Evolutionary conservation across 768 basidiomycete genomes (phyloP), one percentile per base, ranked within the genome.

Genomic region (Glaciozyma martinii): DNA sequence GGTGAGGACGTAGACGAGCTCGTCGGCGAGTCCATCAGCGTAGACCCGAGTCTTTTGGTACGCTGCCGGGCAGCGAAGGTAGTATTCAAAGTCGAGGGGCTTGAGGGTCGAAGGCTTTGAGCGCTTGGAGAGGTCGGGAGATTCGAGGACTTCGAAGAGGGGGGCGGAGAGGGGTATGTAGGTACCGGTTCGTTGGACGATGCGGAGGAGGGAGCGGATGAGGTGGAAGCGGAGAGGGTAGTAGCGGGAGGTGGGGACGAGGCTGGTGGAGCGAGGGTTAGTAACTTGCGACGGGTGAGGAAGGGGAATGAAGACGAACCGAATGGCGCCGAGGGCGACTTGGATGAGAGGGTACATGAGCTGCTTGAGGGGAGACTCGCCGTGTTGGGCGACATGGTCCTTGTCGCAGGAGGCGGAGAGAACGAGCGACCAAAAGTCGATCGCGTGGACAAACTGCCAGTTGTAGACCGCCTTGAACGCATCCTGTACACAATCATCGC

Each of bases 391-490:
- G 64, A 84, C 80, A 3, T 80, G 78, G 71, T 85, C 79, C 33
- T 79, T 78, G 72, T 86, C 84, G 73, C 89, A 93, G 21, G 90
- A 86, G 52, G 86, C 81, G 27, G 86, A 87, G 15, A 99, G 81
- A 15, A 97, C 90, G 49, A 89, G 81, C 47, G 84, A 82, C 95
- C 95, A 99, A 73, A 98, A 98, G 79, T 99, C 95, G 69, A 99
- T 80, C 64, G 85, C 89, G 76, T 99, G 95, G 3, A 86, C 88
- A 71, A 87, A 97, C 78, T 97, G 95, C 95, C 95, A 99, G 78
- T 97, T 99, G 78, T 99, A 95, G 27, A 99, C 94, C 72, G 88
- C 86, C 76, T 86, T 87, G 78, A 88, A 93, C 13, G 90, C 85
- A 71, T 98, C 92, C 86, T 90, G 33, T 19, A 47, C 6, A 62